Base-by-base conservation (phyloP, 2,329 filamentous ascomycete species). In the Fusarium nisikadoi region DNA sequence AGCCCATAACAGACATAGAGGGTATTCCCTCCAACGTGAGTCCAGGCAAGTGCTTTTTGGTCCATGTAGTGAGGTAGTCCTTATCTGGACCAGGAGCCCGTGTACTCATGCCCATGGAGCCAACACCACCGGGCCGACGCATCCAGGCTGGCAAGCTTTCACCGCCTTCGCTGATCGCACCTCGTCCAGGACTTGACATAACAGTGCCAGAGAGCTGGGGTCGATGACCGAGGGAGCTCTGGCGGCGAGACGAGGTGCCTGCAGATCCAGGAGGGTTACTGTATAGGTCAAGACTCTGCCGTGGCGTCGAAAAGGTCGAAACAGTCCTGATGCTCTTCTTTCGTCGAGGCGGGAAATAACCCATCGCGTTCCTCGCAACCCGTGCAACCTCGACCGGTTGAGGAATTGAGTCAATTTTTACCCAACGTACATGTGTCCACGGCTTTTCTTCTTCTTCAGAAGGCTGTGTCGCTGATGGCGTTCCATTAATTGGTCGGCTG, bases 381-480 rank as follows among this genome's bases (percentile, higher is more conserved):
- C 96, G 91, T 20, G 91, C 94, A 72, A 99, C 96, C 80, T 98
- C 93, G 29, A 96, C 91, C 2, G 94, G 91, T 29, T 90, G 86
- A 20, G 83, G 80, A 53, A 86, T 83, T 27, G 91, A 92, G 70
- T 95, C 93, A 31, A 98, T 87, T 35, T 92, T 85, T 3, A 97
- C 93, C 94, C 94, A 98, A 49, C 93, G 91, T 65, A 97, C 94
- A 81, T 98, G 94, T 65, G 89, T 92, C 93, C 94, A 97, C 8
- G 90, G 89, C 50, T 83, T 86, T 54, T 93, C 92, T n/a, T 91
- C 88, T 38, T 83, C 81, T 54, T 80, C 79, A 12, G 38, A 38
- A 8, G 62, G 62, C 14, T 71, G 71, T 17, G 77, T 65, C 29
- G 77, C 77, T 31, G 76, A 70, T 29, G 73, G 68, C 25, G 79